Evolutionary conservation across 1,284 basidiomycete species (phyloP).

Genomic region (Ustilago cynodontis): DNA sequence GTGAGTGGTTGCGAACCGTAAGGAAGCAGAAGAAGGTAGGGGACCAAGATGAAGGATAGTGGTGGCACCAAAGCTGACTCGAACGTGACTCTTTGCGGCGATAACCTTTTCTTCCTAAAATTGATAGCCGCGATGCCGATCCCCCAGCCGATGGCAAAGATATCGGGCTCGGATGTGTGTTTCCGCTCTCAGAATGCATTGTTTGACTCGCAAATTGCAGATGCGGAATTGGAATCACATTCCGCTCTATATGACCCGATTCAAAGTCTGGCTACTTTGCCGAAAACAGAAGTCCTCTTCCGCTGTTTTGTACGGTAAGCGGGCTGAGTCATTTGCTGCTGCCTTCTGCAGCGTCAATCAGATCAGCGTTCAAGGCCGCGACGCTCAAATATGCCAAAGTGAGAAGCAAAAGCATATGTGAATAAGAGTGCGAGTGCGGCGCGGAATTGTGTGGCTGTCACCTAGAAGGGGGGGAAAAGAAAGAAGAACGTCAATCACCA

Average conservation of each 20-base stretch:
- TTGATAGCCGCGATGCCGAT: conserved; percentile 18
- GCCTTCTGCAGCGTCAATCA: too few species aligned
- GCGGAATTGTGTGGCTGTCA: background rate
- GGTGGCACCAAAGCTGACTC: conserved; percentile 13
- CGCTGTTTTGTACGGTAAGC: too few species aligned
- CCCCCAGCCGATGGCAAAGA: background rate
- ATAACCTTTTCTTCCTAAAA: background rate
- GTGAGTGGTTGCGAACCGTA: background rate
- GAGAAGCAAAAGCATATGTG: background rate
- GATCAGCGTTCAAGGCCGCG: too few species aligned
- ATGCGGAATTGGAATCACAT: conserved; percentile 4
- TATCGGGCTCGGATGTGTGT: conserved; percentile 18
- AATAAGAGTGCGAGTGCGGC: background rate
- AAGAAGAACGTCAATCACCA: background rate
- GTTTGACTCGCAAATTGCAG: background rate
- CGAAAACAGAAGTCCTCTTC: too few species aligned
- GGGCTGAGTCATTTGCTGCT: too few species aligned
- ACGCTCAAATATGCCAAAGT: background rate
- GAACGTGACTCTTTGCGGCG: conserved; percentile 31
- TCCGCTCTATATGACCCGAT: background rate
- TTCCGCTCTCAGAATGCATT: background rate
- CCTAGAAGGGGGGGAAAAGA: background rate
- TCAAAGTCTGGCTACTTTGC: too few species aligned
- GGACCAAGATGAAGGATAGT: background rate
- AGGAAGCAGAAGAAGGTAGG: background rate